Conservation (phyloP, 768 basidiomycete genomes). For the Pleurotus sapidus region DNA sequence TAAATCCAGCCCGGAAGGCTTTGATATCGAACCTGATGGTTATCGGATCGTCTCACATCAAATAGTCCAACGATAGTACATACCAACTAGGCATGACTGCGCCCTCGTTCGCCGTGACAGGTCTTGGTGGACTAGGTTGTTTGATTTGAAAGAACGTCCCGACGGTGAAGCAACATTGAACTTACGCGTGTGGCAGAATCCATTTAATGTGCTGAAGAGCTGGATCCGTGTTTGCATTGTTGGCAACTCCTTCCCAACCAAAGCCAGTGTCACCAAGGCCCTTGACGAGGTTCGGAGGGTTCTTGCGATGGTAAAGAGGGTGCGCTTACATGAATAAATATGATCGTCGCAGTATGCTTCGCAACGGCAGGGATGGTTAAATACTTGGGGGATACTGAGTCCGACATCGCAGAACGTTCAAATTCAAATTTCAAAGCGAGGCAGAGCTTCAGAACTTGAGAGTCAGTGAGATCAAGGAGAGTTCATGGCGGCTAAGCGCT, state of each 20-base stretch:
- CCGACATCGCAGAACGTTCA: too few relatives aligned
- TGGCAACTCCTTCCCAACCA: conserved; percentile 77
- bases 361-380: conserved; percentile 51
- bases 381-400: conserved; percentile 32
- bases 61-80: conserved; percentile 6
- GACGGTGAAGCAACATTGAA: conserved; percentile 7
- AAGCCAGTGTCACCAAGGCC: conserved; percentile 73
- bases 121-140: conserved; percentile 42
- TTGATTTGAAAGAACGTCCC: not conserved
- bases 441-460: too few relatives aligned
- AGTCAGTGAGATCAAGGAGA: too few relatives aligned
- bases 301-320: not conserved
- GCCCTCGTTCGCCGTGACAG: conserved; percentile 75
- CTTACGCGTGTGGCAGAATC: conserved; percentile 83
- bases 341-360: conserved; percentile 72
- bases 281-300: conserved; percentile 18
- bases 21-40: not conserved
- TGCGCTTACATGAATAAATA: conserved; percentile 13
- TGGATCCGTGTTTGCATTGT: conserved; percentile 53
- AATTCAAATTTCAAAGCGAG: too few relatives aligned
- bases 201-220: conserved; percentile 79
- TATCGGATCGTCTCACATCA: not conserved
- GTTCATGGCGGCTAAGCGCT: too few relatives aligned
- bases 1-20: not conserved
- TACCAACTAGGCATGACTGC: conserved; percentile 76